phyloP scores from a whole-genome alignment of 768 basidiomycete genomes.

The Tylopilus subfusipes region DNA sequence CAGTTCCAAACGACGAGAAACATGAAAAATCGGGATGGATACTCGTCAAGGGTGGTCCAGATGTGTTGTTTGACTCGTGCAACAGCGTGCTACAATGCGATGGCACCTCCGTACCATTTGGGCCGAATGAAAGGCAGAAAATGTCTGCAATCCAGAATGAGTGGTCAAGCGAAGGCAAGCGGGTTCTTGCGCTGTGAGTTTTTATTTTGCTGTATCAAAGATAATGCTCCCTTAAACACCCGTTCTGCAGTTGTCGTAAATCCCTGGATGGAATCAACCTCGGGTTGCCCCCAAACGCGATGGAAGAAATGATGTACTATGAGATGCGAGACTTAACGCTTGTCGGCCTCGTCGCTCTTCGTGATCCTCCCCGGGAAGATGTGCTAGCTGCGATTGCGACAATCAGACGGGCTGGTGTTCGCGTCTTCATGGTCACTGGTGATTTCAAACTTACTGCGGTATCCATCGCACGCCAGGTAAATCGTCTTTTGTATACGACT shows the following conservation, averaged over 20 bases:
- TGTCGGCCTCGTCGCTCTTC: conserved; percentile 51
- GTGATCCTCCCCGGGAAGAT: conserved; percentile 56
- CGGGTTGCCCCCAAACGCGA: conserved; percentile 19
- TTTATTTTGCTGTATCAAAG: not conserved
- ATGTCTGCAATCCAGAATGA: conserved; percentile 33
- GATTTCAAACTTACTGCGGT: conserved; percentile 53
- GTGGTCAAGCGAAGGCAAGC: conserved; percentile 49
- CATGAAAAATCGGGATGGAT: conserved; percentile 29
- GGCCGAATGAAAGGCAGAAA: conserved; percentile 16
- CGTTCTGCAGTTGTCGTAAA: conserved; percentile 29
- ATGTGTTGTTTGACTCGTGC: conserved; percentile 44
- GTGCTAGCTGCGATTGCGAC: conserved; percentile 43
- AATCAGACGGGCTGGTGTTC: conserved; percentile 49
- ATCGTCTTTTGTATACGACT: conserved; percentile 1
- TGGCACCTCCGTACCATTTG: conserved; percentile 33
- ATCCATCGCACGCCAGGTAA: conserved; percentile 47
- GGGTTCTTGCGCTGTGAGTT: conserved; percentile 46
- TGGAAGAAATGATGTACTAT: conserved; percentile 39
- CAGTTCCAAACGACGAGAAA: conserved; percentile 12
- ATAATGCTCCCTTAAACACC: not conserved
- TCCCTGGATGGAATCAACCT: conserved; percentile 19
- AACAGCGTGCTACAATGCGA: conserved; percentile 30
- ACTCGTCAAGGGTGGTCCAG: conserved; percentile 58
- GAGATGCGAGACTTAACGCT: conserved; percentile 41
- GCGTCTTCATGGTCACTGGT: conserved; percentile 57